Conservation (phyloP, 2,329 filamentous ascomycete species). For the Sporothrix schenckii region DNA sequence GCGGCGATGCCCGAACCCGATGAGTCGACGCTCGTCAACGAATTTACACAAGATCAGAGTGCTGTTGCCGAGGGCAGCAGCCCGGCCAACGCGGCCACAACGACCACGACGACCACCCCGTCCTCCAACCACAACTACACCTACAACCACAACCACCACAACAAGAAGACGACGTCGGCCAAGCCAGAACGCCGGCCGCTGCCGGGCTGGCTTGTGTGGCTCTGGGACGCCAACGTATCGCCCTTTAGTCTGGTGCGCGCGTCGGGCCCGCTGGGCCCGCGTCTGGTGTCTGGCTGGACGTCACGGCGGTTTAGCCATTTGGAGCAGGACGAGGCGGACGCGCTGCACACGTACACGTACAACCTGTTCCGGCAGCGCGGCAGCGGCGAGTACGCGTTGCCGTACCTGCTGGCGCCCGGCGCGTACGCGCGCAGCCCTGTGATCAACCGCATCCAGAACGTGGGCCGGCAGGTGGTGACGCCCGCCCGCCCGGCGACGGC, state of each 20-base stretch:
- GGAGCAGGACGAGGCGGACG: conserved; percentile 74
- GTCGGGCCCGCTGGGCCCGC: conserved; percentile 84
- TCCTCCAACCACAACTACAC: conserved; percentile 39
- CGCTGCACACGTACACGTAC: conserved; percentile 91
- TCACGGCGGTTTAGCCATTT: conserved; percentile 89
- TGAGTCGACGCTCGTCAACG: conserved; percentile 72
- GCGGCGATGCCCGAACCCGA: conserved; percentile 77
- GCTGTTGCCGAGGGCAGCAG: conserved; percentile 46
- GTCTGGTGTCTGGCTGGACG: conserved; percentile 93
- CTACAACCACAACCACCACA: conserved; percentile 42
- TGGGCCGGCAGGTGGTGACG: conserved; percentile 71
- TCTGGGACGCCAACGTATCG: conserved; percentile 97
- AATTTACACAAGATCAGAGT: conserved; percentile 76
- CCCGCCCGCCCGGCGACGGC: conserved; percentile 38
- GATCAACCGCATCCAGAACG: conserved; percentile 81
- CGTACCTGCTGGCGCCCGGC: conserved; percentile 90
- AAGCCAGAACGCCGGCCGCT: conserved; percentile 56
- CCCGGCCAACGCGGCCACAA: conserved; percentile 39
- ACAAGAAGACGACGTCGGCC: conserved; percentile 32
- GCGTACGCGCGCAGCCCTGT: conserved; percentile 87
- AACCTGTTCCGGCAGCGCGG: conserved; percentile 90
- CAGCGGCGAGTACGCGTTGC: conserved; percentile 89
- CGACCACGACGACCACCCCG: conserved; percentile 34
- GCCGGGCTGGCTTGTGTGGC: conserved; percentile 84
- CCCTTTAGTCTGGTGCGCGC: conserved; percentile 90